A percentile compares a stretch with the other conserved stretches of the same genome.
Conservation (phyloP, 257 asterid species). For the Mitragyna speciosa region DNA sequence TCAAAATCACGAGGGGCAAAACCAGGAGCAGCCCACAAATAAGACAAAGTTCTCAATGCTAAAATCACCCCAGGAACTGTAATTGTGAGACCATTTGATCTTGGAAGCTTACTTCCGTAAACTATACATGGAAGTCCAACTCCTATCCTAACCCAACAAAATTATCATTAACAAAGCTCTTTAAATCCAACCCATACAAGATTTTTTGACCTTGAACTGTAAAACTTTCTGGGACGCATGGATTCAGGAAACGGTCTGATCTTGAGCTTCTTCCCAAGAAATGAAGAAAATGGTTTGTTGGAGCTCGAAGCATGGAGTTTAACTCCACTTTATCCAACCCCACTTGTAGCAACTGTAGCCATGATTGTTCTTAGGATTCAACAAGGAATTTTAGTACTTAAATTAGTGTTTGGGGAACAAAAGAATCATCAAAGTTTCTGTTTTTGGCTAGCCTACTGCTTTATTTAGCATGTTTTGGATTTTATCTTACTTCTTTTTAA, state of each 20-base stretch:
- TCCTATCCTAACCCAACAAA: constrained; percentile 93
- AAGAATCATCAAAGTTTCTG: constrained; percentile 27
- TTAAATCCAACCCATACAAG: constrained; percentile 43
- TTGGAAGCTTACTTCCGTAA: constrained; percentile 90
- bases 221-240: constrained; percentile 22
- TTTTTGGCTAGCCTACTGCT: background rate
- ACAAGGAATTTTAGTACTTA: background rate
- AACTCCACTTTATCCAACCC: constrained; percentile 55
- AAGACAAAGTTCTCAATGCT: constrained; percentile 81
- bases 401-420: constrained; percentile 2
- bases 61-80: constrained; percentile 87
- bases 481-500: background rate
- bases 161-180: constrained; percentile 47
- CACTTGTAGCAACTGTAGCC: constrained; percentile 64
- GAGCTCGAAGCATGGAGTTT: constrained; percentile 46
- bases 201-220: constrained; percentile 35
- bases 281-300: constrained; percentile 50
- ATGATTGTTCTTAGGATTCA: constrained; percentile 24
- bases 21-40: constrained; percentile 99
- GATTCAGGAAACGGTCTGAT: constrained; percentile 39
- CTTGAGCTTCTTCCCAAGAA: constrained; percentile 59
- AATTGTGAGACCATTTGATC: constrained; percentile 56
- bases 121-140: constrained; percentile 98
- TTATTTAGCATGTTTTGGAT: background rate
- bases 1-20: constrained; percentile 99